Base-by-base conservation (phyloP, 768 basidiomycete species). In the Pleurotus ostreatus region DNA sequence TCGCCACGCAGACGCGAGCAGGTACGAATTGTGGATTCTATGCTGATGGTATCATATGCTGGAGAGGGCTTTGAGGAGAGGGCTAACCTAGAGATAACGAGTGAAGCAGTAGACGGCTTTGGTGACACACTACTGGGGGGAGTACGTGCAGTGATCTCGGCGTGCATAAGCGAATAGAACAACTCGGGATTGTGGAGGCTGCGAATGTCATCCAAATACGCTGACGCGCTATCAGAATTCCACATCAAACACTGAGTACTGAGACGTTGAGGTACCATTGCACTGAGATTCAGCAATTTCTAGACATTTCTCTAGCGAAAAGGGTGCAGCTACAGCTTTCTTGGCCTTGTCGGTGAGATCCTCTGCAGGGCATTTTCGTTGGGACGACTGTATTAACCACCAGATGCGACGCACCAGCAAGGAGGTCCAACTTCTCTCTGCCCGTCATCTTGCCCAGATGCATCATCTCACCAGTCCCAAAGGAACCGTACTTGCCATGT, bases 1-100 rank as follows among this genome's bases (percentile, higher is more conserved):
- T 60, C 79, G 88, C 92, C 92, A 94, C 1, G 83, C 86, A 13
- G 89, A 83, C n/a, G 90, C 87, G 34, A 92, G 75, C 80, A 88
- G 82, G 68, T 90, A 92, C 6, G 82, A 69, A 65, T 93, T 94
- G 68, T 94, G 91, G 54, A 93, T 77, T 68, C 91, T 93, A 51
- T 40, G 61, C 22, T 49, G 39, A 40, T 43, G 15, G 39, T 16
- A 55, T 48, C 34, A n/a, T 39, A 3, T 13, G 39, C 15, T 16
- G 6, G 12, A 20, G 23, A 20, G 52, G 13, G 16, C 57, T 53
- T 56, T 6, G 23, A 26, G 58, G 12, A 37, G 49, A 46, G 15
- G 47, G 53, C 66, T 38, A 66, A 86, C 88, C 78, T 84, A 55
- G 80, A 79, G n/a, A 79, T 77, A 44, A 89, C 74, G 40, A 79